Evolutionary conservation across 2,329 filamentous ascomycete species (phyloP).

Genomic region (Aspergillus nomiae): DNA sequence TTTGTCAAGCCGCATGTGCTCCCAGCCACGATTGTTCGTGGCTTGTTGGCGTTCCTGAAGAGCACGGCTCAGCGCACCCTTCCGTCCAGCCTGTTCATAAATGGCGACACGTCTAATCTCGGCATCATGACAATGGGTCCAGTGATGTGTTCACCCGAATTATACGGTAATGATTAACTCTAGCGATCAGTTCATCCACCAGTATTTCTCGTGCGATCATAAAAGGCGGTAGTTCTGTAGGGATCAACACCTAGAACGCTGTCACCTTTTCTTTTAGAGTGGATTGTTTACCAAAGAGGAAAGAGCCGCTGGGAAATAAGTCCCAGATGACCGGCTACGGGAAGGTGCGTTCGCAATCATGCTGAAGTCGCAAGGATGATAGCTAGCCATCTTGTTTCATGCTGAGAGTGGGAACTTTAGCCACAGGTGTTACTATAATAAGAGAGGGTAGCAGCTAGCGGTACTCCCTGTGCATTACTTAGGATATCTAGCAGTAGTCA

Average conservation of each 20-base stretch:
- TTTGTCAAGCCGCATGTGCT: too few species aligned
- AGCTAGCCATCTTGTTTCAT: not conserved
- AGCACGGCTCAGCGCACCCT: too few species aligned
- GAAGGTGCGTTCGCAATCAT: not conserved
- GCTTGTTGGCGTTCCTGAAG: too few species aligned
- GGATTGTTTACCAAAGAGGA: not conserved
- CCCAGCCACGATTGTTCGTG: too few species aligned
- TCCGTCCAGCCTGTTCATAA: too few species aligned
- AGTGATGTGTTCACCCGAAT: conserved; percentile 4
- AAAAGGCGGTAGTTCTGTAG: not conserved
- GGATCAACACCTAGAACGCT: not conserved
- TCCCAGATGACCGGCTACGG: not conserved
- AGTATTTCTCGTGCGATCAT: not conserved
- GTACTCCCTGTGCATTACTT: not conserved
- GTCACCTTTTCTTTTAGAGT: not conserved
- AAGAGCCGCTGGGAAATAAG: not conserved
- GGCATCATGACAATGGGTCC: too few species aligned
- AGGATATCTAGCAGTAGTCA: not conserved
- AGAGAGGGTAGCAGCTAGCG: not conserved
- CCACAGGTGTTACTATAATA: not conserved
- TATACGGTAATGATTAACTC: conserved; percentile 10
- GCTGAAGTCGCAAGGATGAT: not conserved
- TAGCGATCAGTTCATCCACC: conserved; percentile 11
- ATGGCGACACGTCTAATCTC: too few species aligned
- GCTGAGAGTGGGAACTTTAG: not conserved